Percentiles rank a stretch among this genome's conserved stretches.
These are phyloP conservation scores for Arthrobotrys conoides DNA, from an alignment of 2,329 filamentous ascomycete genomes.

Conservation along the genomic window DNA sequence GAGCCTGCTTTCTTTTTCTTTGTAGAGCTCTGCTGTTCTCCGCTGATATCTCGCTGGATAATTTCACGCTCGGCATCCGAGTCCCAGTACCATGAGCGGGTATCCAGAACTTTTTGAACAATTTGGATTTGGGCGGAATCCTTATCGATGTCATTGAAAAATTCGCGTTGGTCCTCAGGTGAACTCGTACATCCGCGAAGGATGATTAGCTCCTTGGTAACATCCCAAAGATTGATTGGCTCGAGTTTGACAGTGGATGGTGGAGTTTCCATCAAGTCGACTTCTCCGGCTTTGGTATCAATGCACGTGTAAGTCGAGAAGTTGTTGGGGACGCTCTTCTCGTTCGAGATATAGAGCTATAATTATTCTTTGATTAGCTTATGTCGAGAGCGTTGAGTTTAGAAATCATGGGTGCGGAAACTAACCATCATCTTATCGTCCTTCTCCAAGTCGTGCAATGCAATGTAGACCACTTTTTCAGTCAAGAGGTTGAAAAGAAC, in stretches of 20 bases:
- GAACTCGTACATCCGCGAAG: slow-evolving; percentile 33
- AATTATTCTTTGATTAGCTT: background rate
- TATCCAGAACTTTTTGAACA: background rate
- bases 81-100: background rate
- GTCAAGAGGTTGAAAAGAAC: slow-evolving; percentile 26
- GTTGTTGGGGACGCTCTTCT: background rate
- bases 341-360: background rate
- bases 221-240: slow-evolving; percentile 19
- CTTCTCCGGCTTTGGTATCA: background rate
- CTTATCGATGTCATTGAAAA: slow-evolving; percentile 5
- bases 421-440: slow-evolving; percentile 1
- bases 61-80: background rate
- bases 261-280: slow-evolving; percentile 10
- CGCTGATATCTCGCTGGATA: background rate
- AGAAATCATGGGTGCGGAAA: background rate
- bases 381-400: background rate
- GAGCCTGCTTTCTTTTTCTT: background rate
- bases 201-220: slow-evolving; percentile 14
- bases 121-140: background rate
- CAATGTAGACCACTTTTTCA: slow-evolving; percentile 23
- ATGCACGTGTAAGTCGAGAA: background rate
- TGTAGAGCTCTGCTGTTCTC: background rate
- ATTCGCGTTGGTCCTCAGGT: background rate
- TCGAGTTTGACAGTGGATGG: slow-evolving; percentile 1
- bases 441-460: background rate